Percentiles rank a stretch among this genome's conserved stretches.
Evolutionary conservation across 2,329 filamentous ascomycete genomes (phyloP).

Genomic region (Cryphonectria naterciae): DNA sequence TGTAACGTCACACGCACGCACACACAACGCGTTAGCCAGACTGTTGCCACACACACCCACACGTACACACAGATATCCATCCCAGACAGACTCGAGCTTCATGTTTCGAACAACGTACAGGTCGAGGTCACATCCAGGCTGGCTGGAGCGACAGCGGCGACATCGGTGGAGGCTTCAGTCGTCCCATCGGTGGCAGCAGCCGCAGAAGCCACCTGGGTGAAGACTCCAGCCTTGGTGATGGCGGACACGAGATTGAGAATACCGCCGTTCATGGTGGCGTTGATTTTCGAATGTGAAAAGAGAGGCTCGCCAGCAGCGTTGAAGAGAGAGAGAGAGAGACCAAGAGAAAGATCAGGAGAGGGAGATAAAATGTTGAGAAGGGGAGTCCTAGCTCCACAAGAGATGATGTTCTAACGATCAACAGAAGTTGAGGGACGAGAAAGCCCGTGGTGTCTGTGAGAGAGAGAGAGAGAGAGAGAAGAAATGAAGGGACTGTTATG

Average conservation of each 20-base stretch:
- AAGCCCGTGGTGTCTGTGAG: not conserved
- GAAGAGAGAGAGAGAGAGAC: not conserved
- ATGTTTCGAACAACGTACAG: conserved; percentile 36
- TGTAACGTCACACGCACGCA: conserved; percentile 36
- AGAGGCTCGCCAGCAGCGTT: conserved; percentile 11
- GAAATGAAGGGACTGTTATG: not conserved
- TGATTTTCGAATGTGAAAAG: not conserved
- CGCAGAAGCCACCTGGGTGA: not conserved
- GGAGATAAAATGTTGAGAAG: no score
- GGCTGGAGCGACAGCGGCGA: conserved; percentile 32
- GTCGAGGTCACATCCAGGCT: conserved; percentile 45
- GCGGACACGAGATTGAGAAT: conserved; percentile 10
- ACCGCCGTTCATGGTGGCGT: not conserved
- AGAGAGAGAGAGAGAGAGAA: no score
- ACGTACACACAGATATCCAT: conserved; percentile 13
- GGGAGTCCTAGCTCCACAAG: not conserved
- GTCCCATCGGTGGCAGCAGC: not conserved
- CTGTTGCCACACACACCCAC: not conserved
- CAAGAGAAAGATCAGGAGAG: no score
- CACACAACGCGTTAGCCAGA: conserved; percentile 30
- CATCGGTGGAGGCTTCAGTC: conserved; percentile 29
- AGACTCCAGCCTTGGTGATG: not conserved
- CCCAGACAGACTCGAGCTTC: no score
- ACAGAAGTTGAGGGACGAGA: not conserved
- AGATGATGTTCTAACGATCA: not conserved